These are phyloP conservation scores for Paraconiothyrium brasiliense DNA, from an alignment of 2,329 filamentous ascomycete genomes.

Conservation along the genomic window DNA sequence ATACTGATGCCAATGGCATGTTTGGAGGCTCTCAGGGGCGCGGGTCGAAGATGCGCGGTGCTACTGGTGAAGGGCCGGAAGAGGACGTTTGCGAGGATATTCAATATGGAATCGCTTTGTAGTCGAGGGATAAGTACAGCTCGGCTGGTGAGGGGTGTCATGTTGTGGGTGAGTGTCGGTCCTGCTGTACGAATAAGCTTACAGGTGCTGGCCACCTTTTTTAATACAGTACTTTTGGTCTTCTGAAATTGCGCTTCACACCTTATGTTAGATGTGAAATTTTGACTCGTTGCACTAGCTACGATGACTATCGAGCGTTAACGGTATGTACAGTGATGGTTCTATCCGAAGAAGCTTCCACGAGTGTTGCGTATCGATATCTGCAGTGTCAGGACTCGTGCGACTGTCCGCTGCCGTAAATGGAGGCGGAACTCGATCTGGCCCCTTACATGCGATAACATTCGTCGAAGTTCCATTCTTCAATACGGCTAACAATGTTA, in stretches of 20 bases:
- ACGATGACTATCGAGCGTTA: no score
- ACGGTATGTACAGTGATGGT: no score
- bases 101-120: not conserved
- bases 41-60: no score
- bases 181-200: not conserved
- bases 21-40: not conserved
- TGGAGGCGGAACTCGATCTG: conserved; percentile 39
- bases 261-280: no score
- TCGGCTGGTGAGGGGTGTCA: no score
- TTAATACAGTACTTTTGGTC: no score
- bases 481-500: conserved; percentile 44
- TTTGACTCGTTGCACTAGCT: no score
- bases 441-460: conserved; percentile 50
- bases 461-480: conserved; percentile 57
- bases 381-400: conserved; percentile 50
- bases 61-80: no score
- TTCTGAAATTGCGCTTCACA: no score
- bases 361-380: conserved; percentile 10
- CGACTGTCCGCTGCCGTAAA: conserved; percentile 52
- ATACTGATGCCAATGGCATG: not conserved
- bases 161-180: no score
- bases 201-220: no score
- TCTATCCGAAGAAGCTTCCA: no score
- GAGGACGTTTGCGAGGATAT: not conserved
- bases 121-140: not conserved